Conservation (phyloP, 495 filamentous ascomycete genomes). For the Penicillium cinerascens region DNA sequence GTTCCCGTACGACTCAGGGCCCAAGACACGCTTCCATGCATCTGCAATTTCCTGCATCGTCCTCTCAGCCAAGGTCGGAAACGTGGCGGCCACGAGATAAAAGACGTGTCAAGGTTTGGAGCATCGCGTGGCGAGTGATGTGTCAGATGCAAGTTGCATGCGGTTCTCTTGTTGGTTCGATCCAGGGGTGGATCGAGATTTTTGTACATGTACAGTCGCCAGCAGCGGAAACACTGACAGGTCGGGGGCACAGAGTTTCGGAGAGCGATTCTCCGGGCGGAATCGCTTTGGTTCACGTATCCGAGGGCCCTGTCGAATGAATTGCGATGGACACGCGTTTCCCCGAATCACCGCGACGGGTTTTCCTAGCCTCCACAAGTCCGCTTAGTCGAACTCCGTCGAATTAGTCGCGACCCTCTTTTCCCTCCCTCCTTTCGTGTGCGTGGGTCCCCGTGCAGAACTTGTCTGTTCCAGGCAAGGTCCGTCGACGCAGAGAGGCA, state of each 20-base stretch:
- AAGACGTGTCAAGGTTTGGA: slow-evolving; percentile 8
- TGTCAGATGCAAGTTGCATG: slow-evolving; percentile 5
- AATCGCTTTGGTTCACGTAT: background rate
- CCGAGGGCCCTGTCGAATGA: background rate
- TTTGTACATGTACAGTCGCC: too few species aligned
- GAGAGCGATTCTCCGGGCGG: background rate
- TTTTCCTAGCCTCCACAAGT: background rate
- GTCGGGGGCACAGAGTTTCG: slow-evolving; percentile 3
- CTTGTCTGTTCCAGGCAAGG: background rate
- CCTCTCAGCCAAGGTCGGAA: slow-evolving; percentile 15
- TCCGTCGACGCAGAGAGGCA: background rate
- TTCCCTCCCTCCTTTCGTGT: background rate
- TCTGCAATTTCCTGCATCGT: background rate
- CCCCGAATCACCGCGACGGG: background rate
- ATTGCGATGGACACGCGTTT: background rate
- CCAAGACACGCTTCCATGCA: background rate
- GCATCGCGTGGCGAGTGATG: slow-evolving; percentile 15
- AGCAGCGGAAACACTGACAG: slow-evolving; percentile 1
- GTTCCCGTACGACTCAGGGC: slow-evolving; percentile 9
- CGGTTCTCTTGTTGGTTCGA: slow-evolving; percentile 5
- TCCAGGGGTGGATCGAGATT: background rate
- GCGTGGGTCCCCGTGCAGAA: background rate
- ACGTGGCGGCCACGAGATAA: slow-evolving; percentile 45
- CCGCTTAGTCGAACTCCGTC: background rate
- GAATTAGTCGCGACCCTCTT: background rate